These are phyloP conservation scores for Castanea sativa DNA, from an alignment of 306 rosid genomes.

Conservation along the genomic window DNA sequence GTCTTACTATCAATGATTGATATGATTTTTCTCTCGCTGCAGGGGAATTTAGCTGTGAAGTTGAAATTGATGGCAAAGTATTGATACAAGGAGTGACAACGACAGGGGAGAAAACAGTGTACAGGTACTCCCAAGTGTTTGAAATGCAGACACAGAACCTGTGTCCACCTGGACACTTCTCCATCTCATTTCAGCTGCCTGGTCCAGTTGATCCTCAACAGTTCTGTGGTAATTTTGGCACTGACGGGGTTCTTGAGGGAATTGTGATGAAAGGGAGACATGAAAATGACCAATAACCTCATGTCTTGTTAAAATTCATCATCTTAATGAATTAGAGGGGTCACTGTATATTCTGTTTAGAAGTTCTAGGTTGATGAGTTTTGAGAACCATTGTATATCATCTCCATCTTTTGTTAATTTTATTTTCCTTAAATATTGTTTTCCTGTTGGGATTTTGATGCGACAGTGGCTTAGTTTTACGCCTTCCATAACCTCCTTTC, in stretches of 20 bases:
- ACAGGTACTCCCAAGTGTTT: conserved; percentile 67
- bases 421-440: not conserved
- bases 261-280: conserved; percentile 50
- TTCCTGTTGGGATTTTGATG: not conserved
- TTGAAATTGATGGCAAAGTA: conserved; percentile 60
- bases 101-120: conserved; percentile 67
- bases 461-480: not conserved
- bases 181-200: conserved; percentile 69
- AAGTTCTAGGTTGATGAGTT: conserved; percentile 5
- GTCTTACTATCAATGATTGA: conserved; percentile 5
- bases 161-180: conserved; percentile 74
- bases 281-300: conserved; percentile 5
- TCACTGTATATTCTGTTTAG: not conserved
- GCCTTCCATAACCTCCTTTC: not conserved
- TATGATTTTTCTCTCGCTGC: conserved; percentile 28
- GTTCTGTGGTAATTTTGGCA: conserved; percentile 64
- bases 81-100: conserved; percentile 55
- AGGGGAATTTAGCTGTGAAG: conserved; percentile 73
- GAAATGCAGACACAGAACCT: conserved; percentile 75
- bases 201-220: conserved; percentile 73
- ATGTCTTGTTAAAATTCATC: not conserved
- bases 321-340: not conserved
- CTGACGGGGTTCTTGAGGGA: conserved; percentile 81
- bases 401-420: not conserved
- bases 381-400: not conserved